Percentiles rank a stretch among this genome's conserved stretches.
These are phyloP conservation scores for Juglanconis sp. DNA, from an alignment of 2,329 filamentous ascomycete species.

Conservation along the genomic window DNA sequence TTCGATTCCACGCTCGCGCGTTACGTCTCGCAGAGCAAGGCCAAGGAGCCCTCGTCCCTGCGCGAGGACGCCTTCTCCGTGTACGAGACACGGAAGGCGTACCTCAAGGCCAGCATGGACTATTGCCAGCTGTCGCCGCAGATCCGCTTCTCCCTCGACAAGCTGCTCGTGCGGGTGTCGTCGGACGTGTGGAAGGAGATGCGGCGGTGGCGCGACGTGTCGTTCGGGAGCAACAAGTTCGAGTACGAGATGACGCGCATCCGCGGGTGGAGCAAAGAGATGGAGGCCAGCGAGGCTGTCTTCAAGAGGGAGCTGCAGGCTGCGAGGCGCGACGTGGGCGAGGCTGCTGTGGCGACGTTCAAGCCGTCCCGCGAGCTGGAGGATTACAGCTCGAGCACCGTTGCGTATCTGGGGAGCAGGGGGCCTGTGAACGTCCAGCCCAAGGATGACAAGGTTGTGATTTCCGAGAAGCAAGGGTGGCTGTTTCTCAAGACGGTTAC, in stretches of 20 bases:
- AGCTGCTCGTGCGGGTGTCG: slow-evolving; percentile 79
- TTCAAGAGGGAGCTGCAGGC: slow-evolving; percentile 79
- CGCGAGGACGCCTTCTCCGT: slow-evolving; percentile 95
- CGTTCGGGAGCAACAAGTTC: slow-evolving; percentile 63
- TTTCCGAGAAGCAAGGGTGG: slow-evolving; percentile 90
- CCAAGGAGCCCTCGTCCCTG: slow-evolving; percentile 86
- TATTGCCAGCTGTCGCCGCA: slow-evolving; percentile 87
- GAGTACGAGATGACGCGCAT: slow-evolving; percentile 84
- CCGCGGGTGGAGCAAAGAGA: slow-evolving; percentile 87
- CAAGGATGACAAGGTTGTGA: slow-evolving; percentile 45
- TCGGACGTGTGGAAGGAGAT: slow-evolving; percentile 87
- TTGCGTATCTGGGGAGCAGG: slow-evolving; percentile 76
- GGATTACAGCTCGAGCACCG: slow-evolving; percentile 85
- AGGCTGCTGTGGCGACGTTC: slow-evolving; percentile 64
- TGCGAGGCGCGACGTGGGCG: slow-evolving; percentile 79
- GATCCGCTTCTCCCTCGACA: slow-evolving; percentile 78
- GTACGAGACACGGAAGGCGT: slow-evolving; percentile 86
- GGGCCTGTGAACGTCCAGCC: slow-evolving; percentile 63
- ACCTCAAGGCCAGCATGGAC: slow-evolving; percentile 89
- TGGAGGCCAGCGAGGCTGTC: slow-evolving; percentile 81
- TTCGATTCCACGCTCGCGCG: slow-evolving; percentile 80
- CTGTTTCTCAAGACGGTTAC: slow-evolving; percentile 77
- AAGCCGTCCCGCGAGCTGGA: slow-evolving; percentile 90
- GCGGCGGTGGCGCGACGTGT: slow-evolving; percentile 65
- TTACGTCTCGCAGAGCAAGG: slow-evolving; percentile 82